Evolutionary conservation across 306 rosid species (phyloP), one percentile per base, ranked within the genome.

Genomic region (Sphenostylis stenocarpa): DNA sequence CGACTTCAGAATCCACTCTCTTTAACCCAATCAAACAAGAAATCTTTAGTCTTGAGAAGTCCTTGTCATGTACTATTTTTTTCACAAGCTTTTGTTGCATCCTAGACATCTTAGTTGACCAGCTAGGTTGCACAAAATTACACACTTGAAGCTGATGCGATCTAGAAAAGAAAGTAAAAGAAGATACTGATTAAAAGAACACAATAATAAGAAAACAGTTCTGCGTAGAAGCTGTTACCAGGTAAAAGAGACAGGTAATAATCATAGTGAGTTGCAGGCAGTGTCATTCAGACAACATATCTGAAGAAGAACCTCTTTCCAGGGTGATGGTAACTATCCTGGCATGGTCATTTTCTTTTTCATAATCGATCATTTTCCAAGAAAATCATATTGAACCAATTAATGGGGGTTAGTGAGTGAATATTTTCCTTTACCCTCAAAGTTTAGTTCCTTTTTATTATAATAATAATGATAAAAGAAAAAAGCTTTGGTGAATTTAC

Each of bases 371-470:
- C n/a, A 15, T 62, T 20, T 62, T 15, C 41, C 8, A 55, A 17
- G 20, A 33, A 69, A 69, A 81, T 81, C 67, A 53, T 48, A 58
- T 60, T 69, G 36, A 41, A 16, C 39, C 81, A 81, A 75, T 60
- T 49, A 82, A 72, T 65, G 3, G 66, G 70, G 43, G 26, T 47
- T n/a, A n/a, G n/a, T n/a, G n/a, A 67, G 77, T 69, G 70, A 73
- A 73, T 67, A 62, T 49, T 36, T 34, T 72, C 62, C 73, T 38
- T 36, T 72, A 60, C 73, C 75, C 69, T 78, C 77, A 78, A 73
- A 77, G 83, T 64, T 83, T 68, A 47, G 67, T 60, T 83, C 83
- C 77, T 58, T 82, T 77, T 56, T 36, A 41, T 77, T 47, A 45
- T 44, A 12, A 57, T 29, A 56, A n/a, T 20, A 43, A 47, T 29